Percentiles rank a stretch among this genome's conserved stretches.
Conservation (phyloP, 768 basidiomycete genomes). For the Xerocomus brunneocitrinus region DNA sequence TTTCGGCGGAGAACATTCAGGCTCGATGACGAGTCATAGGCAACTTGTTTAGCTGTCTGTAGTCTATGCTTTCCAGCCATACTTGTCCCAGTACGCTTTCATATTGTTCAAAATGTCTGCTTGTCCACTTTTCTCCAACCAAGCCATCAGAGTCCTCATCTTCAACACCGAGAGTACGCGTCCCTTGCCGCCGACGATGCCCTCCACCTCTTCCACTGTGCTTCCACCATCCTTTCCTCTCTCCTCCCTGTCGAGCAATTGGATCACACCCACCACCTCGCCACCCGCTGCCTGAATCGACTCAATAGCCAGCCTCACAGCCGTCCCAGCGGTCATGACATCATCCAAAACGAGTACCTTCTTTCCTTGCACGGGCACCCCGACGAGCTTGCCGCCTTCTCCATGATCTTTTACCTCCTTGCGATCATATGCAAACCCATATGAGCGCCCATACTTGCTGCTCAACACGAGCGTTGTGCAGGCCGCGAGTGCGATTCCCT, state of each 20-base stretch:
- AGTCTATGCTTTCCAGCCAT: constrained; percentile 25
- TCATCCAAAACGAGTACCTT: constrained; percentile 90
- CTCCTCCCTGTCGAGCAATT: constrained; percentile 68
- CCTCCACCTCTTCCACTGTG: constrained; percentile 81
- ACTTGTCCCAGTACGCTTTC: constrained; percentile 54
- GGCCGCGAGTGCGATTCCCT: constrained; percentile 92
- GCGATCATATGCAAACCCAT: constrained; percentile 88
- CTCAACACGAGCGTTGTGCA: constrained; percentile 74
- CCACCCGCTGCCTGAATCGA: constrained; percentile 67
- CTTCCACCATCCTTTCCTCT: constrained; percentile 48
- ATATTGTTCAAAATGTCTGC: constrained; percentile 62
- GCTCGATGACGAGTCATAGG: not conserved
- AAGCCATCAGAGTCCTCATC: constrained; percentile 81
- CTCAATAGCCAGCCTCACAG: constrained; percentile 78
- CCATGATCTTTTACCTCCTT: constrained; percentile 97
- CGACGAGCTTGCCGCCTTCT: constrained; percentile 90
- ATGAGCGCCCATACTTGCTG: constrained; percentile 54
- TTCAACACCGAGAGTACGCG: constrained; percentile 75
- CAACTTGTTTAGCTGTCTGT: not conserved
- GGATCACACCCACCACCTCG: constrained; percentile 82
- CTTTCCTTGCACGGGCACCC: constrained; percentile 74
- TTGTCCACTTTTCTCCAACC: constrained; percentile 69
- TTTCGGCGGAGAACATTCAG: not conserved
- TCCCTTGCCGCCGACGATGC: constrained; percentile 59
- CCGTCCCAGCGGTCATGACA: constrained; percentile 91